A percentile compares a stretch with the other conserved stretches of the same genome.
phyloP scores from a whole-genome alignment of 768 basidiomycete genomes.

The Leccinum pellstonianum region DNA sequence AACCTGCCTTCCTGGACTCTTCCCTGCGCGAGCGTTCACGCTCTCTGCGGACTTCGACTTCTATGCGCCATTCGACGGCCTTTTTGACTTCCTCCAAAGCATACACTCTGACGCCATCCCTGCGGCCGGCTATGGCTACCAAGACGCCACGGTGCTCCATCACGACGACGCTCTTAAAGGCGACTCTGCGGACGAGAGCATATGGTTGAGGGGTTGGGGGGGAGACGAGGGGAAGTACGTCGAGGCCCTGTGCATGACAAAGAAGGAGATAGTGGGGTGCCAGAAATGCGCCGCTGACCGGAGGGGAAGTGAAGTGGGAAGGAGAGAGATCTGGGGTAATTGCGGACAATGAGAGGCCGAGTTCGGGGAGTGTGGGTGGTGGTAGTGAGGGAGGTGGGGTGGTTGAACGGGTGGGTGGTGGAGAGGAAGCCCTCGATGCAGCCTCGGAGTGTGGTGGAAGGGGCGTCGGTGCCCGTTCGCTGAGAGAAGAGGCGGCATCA shows the following conservation, averaged over 20 bases:
- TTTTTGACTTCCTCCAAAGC: slow-evolving; percentile 85
- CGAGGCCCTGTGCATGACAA: slow-evolving; percentile 83
- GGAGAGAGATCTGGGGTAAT: slow-evolving; percentile 69
- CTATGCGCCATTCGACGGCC: slow-evolving; percentile 85
- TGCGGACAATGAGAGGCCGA: slow-evolving; percentile 69
- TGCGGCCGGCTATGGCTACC: slow-evolving; percentile 84
- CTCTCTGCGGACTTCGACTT: slow-evolving; percentile 73
- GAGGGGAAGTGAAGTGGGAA: slow-evolving; percentile 75
- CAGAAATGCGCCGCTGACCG: slow-evolving; percentile 75
- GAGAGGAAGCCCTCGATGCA: slow-evolving; percentile 55
- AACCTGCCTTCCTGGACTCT: slow-evolving; percentile 52
- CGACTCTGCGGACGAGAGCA: slow-evolving; percentile 76
- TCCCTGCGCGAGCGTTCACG: slow-evolving; percentile 70
- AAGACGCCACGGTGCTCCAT: slow-evolving; percentile 91
- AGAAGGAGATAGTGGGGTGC: slow-evolving; percentile 79
- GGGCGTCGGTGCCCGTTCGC: slow-evolving; percentile 31
- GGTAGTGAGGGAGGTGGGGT: slow-evolving; percentile 75
- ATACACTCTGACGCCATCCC: slow-evolving; percentile 86
- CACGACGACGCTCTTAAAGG: slow-evolving; percentile 84
- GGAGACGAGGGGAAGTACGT: slow-evolving; percentile 75
- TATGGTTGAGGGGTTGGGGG: slow-evolving; percentile 78
- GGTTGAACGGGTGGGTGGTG: slow-evolving; percentile 47
- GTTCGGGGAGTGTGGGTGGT: slow-evolving; percentile 68
- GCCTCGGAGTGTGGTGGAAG: slow-evolving; percentile 33
- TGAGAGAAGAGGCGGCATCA: slow-evolving; percentile 43